A percentile compares a stretch with the other conserved stretches of the same genome.
Evolutionary conservation across 2,329 filamentous ascomycete species (phyloP).

Genomic region (Colletotrichum sp.): DNA sequence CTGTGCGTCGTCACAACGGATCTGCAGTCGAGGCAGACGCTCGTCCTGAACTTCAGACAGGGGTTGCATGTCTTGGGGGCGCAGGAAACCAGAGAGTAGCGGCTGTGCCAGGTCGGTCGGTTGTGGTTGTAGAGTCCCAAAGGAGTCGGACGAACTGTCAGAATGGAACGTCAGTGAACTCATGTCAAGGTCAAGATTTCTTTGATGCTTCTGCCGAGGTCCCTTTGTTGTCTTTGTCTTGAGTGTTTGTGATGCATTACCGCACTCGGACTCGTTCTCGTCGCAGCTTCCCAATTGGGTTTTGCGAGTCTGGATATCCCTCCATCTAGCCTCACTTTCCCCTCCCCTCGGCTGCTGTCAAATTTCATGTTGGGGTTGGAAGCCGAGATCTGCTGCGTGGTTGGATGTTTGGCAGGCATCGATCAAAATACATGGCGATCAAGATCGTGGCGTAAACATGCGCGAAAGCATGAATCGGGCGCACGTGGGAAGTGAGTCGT

Average conservation of each 20-base stretch:
- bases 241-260: background rate
- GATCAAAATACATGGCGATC: background rate
- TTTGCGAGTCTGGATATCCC: background rate
- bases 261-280: slow-evolving; percentile 21
- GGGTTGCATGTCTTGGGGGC: slow-evolving; percentile 4
- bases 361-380: background rate
- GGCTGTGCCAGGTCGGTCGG: background rate
- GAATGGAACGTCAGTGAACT: background rate
- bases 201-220: slow-evolving; percentile 4
- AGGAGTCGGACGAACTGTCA: slow-evolving; percentile 16
- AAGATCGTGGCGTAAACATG: background rate
- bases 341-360: slow-evolving; percentile 5
- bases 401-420: background rate
- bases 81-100: background rate
- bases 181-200: background rate
- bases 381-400: background rate
- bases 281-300: background rate
- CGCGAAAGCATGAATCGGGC: background rate
- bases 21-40: background rate
- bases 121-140: background rate
- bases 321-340: background rate
- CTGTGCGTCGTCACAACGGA: background rate
- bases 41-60: background rate
- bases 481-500: slow-evolving; percentile 7
- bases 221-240: background rate